phyloP scores from a whole-genome alignment of 768 basidiomycete species.

The Boletus pseudo-olivaceus region DNA sequence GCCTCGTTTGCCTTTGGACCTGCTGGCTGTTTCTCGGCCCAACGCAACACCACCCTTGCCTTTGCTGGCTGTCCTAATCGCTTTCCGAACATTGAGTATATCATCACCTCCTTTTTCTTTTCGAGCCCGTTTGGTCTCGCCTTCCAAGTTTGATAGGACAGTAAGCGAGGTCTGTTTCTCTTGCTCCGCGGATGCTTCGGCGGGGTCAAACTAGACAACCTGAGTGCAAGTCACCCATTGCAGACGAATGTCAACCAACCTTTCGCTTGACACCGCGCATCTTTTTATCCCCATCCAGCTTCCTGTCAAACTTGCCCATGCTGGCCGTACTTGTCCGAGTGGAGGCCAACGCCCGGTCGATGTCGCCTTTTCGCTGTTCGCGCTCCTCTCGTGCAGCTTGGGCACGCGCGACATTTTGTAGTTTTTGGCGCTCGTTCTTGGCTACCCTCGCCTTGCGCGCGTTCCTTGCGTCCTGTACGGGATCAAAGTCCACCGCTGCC shows the following conservation, averaged over 20 bases:
- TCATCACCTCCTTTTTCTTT: constrained; percentile 44
- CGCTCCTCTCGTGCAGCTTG: constrained; percentile 35
- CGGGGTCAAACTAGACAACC: constrained; percentile 73
- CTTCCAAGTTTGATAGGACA: constrained; percentile 75
- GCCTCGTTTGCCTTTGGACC: constrained; percentile 25
- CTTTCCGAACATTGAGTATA: constrained; percentile 85
- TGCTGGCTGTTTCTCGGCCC: constrained; percentile 39
- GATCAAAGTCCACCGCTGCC: constrained; percentile 76
- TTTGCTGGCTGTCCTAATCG: constrained; percentile 71
- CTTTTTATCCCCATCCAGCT: constrained; percentile 89
- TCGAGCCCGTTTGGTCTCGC: constrained; percentile 52
- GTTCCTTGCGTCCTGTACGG: constrained; percentile 68
- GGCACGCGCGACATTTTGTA: constrained; percentile 68
- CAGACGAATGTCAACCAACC: constrained; percentile 39
- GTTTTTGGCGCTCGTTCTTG: constrained; percentile 79
- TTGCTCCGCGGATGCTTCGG: constrained; percentile 55
- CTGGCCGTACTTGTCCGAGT: constrained; percentile 86
- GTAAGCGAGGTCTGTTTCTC: constrained; percentile 76
- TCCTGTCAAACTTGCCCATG: constrained; percentile 91
- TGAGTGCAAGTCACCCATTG: neutral
- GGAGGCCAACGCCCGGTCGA: constrained; percentile 73
- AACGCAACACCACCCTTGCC: constrained; percentile 62
- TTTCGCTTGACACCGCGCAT: constrained; percentile 87
- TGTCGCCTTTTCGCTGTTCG: constrained; percentile 60
- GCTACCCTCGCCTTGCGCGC: constrained; percentile 76